Evolutionary conservation across 176 grass and related monocot genomes (phyloP), one percentile per base, ranked within the genome.

Genomic region (Secale cereale): DNA sequence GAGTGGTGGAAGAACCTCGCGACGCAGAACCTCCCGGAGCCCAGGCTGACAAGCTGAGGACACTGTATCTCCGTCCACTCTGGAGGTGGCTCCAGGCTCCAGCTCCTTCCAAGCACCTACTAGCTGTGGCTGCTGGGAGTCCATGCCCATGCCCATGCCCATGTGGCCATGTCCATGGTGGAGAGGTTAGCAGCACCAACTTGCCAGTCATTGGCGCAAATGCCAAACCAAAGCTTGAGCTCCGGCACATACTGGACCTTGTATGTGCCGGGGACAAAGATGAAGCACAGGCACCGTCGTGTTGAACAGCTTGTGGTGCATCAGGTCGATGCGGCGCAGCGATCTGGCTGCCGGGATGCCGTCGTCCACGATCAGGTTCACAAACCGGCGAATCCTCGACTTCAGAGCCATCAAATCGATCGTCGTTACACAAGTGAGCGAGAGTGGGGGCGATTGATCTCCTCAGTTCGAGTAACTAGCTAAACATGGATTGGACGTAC

Each of bases 291-390:
- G 30, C 30, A 12, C 3, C 57, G 48, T 22, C 2, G 19, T 61
- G 54, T 78, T 61, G 52, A 39, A 60, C 20, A 78, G 22, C 54
- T 17, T 36, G 20, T 78, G 54, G 76, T 54, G 76, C 31, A 10
- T 26, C 1, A 81, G 40, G 62, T 81, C 37, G 61, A 81, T 54
- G 64, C 29, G 23, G 64, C 43, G 43, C 78, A 81, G 19, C 14
- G 60, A 43, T 80, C 27, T 65, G 7, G 14, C 13, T 36, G 59
- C 77, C 13, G 13, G 8, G 23, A 30, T 29, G 39, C 3, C 1
- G 19, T 33, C 66, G 27, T 67, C 40, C 78, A 67, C 62, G 62
- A 67, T 67, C 78, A 81, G 41, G 10, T 54, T 81, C 63, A 54
- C 28, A 23, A 69, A 81, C 62, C 43, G 79, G 5, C 79, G 28